Conservation (phyloP, 164 flowering plant species). For the Chimonanthus praecox region DNA sequence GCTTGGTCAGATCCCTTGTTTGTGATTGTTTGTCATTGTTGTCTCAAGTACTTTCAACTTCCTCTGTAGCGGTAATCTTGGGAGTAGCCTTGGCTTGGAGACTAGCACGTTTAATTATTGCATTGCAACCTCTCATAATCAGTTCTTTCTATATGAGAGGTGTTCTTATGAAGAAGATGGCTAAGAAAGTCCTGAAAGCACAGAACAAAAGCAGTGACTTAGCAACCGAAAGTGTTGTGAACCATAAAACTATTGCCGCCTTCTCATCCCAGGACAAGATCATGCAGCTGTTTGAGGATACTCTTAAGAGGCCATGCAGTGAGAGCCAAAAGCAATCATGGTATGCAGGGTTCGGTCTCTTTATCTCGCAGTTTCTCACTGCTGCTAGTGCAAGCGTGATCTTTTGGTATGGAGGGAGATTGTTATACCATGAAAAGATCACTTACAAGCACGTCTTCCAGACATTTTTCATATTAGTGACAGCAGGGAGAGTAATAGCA, state of each 20-base stretch:
- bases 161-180: conserved; percentile 35
- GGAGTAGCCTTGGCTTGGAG: conserved; percentile 37
- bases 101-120: conserved; percentile 37
- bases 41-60: conserved; percentile 29
- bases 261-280: conserved; percentile 19
- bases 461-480: conserved; percentile 24
- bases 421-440: conserved; percentile 7
- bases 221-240: conserved; percentile 24
- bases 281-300: conserved; percentile 13
- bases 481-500: conserved; percentile 24
- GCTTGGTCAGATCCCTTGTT: conserved; percentile 54
- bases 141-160: conserved; percentile 31
- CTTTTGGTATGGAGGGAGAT: conserved; percentile 30
- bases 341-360: conserved; percentile 24
- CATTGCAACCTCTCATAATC: conserved; percentile 40
- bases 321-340: conserved; percentile 21
- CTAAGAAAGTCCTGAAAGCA: conserved; percentile 23
- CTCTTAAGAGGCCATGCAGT: conserved; percentile 14
- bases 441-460: conserved; percentile 18
- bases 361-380: conserved; percentile 18
- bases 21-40: conserved; percentile 39
- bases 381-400: conserved; percentile 13
- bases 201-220: conserved; percentile 20
- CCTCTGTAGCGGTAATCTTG: conserved; percentile 25
- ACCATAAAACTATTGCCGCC: conserved; percentile 21